Conservation (phyloP, 768 basidiomycete species). For the Tricholoma sp. region DNA sequence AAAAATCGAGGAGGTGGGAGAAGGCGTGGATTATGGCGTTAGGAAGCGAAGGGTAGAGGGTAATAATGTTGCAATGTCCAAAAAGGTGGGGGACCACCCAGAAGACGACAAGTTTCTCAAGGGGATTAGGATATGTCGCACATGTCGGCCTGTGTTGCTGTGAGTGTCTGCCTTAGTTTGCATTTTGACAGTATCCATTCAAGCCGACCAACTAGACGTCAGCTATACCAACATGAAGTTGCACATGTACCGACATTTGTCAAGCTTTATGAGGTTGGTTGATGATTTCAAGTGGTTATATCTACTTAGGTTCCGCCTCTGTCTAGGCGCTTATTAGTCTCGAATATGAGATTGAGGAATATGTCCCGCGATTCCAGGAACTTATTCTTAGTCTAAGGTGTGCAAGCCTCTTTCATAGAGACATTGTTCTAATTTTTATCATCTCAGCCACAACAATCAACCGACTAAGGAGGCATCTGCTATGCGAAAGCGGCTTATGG, state of each 20-base stretch:
- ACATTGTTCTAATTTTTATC: not conserved
- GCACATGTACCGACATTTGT: slow-evolving; percentile 54
- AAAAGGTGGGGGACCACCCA: slow-evolving; percentile 27
- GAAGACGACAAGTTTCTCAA: slow-evolving; percentile 83
- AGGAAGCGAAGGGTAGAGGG: slow-evolving; percentile 37
- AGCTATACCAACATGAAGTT: slow-evolving; percentile 72
- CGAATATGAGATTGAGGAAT: slow-evolving; percentile 87
- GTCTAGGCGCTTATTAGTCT: slow-evolving; percentile 63
- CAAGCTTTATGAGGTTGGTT: slow-evolving; percentile 63
- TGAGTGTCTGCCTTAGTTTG: slow-evolving; percentile 32
- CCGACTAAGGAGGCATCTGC: slow-evolving; percentile 64
- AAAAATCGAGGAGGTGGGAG: slow-evolving; percentile 77
- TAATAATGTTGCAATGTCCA: slow-evolving; percentile 23
- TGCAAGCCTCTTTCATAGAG: slow-evolving; percentile 6
- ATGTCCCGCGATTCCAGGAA: slow-evolving; percentile 86
- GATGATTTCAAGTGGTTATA: not conserved
- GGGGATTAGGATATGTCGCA: slow-evolving; percentile 82
- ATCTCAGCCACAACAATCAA: slow-evolving; percentile 35
- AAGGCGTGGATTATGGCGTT: slow-evolving; percentile 83
- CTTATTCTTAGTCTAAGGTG: slow-evolving; percentile 69
- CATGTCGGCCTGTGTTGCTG: slow-evolving; percentile 78
- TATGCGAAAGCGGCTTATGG: slow-evolving; percentile 76
- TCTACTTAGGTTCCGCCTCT: not conserved
- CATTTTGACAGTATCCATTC: slow-evolving; percentile 1
- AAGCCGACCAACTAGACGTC: slow-evolving; percentile 44